Evolutionary conservation across 192 early-diverging fungal genomes (phyloP), one percentile per base, ranked within the genome.

Genomic region (Lobosporangium transversale): DNA sequence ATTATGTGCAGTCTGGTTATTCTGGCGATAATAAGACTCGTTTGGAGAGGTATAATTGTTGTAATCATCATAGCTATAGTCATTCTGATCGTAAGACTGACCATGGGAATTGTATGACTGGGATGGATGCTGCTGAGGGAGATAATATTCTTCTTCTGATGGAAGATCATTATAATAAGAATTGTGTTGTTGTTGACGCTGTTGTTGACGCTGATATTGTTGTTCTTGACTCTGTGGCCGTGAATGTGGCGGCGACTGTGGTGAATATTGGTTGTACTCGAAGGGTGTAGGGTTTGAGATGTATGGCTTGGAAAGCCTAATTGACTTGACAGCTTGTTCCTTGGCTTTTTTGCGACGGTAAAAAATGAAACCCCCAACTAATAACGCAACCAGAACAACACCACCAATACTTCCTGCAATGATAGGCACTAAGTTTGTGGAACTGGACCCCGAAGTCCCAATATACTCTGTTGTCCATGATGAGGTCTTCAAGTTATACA

Each of bases 401-500:
- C 62, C 52, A 32, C 62, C 52, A 43, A 30, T 49, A 17, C 30
- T 45, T 20, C 52, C 51, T 23, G 29, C 62, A 29, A 54, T 32
- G 12, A 62, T 62, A 31, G 56, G 6, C 11, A 5, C 18, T 6
- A 23, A 14, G 50, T 52, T 24, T 7, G 47, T 0, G n/a, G 29
- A 31, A 31, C 31, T 49, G n/a, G 18, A 47, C 21, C 26, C 26
- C 47, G 48, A 14, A 12, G 40, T 8, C 23, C 58, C 51, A 2
- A 50, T 47, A 31, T 54, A 69, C 0, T 0, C 12, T 7, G 35
- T 7, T 18, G 53, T 48, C 58, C 67, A 69, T 7, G 40, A 17
- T 15, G 59, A 60, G 5, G 35, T 50, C 37, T 69, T 69, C 21
- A 69, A 11, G 26, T 69, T 68, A 21, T 68, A 68, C 30, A 68